Conservation (phyloP, 2,329 filamentous ascomycete species). For the Botrytis fragariae region DNA sequence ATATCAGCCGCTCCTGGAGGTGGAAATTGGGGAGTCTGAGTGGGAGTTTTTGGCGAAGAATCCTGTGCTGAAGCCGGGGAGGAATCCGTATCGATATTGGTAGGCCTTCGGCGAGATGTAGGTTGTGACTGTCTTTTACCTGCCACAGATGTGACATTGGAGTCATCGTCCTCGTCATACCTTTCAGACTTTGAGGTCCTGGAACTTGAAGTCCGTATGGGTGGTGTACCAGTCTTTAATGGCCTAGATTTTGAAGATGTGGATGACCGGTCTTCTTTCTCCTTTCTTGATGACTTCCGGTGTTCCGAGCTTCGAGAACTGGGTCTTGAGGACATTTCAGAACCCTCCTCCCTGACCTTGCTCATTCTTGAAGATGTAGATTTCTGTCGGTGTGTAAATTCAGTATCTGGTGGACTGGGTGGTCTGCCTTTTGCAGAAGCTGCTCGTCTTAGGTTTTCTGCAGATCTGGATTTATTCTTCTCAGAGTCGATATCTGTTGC, state of each 20-base stretch:
- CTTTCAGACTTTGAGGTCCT: slow-evolving; percentile 26
- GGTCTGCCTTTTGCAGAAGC: slow-evolving; percentile 47
- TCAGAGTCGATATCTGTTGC: slow-evolving; percentile 64
- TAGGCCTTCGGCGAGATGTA: slow-evolving; percentile 40
- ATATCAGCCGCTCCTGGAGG: slow-evolving; percentile 29
- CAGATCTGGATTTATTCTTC: slow-evolving; percentile 49
- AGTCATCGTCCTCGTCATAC: slow-evolving; percentile 40
- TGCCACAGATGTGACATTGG: slow-evolving; percentile 43
- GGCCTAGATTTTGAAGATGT: slow-evolving; percentile 53
- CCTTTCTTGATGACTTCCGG: slow-evolving; percentile 38
- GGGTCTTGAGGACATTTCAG: slow-evolving; percentile 39
- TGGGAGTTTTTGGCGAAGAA: slow-evolving; percentile 61
- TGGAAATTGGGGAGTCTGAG: slow-evolving; percentile 51
- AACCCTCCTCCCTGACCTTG: slow-evolving; percentile 41
- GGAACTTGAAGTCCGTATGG: slow-evolving; percentile 43
- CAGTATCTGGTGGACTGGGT: slow-evolving; percentile 64
- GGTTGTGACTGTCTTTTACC: slow-evolving; percentile 42
- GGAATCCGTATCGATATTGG: slow-evolving; percentile 34
- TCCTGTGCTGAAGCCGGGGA: slow-evolving; percentile 52
- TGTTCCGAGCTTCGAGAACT: slow-evolving; percentile 43
- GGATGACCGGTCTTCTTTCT: slow-evolving; percentile 49
- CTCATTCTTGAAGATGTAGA: slow-evolving; percentile 39
- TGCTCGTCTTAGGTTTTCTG: slow-evolving; percentile 45
- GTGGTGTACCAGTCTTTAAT: slow-evolving; percentile 55
- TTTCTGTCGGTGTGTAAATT: slow-evolving; percentile 48